Evolutionary conservation across 345 rosid species (phyloP).

Genomic region (Heritiera littoralis): DNA sequence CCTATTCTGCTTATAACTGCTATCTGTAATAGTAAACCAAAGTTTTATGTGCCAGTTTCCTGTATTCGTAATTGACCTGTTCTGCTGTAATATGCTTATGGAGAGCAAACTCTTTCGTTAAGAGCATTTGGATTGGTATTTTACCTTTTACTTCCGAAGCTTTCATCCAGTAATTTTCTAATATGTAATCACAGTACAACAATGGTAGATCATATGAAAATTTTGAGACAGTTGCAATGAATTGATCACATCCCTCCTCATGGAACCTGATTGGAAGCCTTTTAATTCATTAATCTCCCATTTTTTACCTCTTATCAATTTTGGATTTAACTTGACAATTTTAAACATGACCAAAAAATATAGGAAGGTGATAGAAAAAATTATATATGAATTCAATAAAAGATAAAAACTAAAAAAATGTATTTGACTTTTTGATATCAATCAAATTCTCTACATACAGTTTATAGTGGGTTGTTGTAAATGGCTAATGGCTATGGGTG

Average conservation of each 20-base stretch:
- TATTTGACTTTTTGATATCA: background rate
- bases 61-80: background rate
- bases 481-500: too few species aligned
- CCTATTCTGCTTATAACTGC: conserved; percentile 4
- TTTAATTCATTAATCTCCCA: background rate
- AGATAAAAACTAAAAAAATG: too few species aligned
- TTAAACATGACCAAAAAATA: too few species aligned
- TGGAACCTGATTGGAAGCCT: background rate
- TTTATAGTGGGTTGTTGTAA: background rate
- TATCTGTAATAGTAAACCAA: background rate
- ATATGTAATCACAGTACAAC: background rate
- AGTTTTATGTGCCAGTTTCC: background rate
- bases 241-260: background rate
- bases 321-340: background rate
- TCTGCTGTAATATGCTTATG: conserved; percentile 2
- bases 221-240: background rate
- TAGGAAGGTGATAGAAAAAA: too few species aligned
- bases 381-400: too few species aligned
- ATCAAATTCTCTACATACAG: background rate
- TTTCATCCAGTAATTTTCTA: background rate
- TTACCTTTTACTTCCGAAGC: background rate
- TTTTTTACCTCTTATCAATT: background rate
- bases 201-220: background rate
- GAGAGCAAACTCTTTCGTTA: background rate
- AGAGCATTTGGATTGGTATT: background rate